phyloP scores from a whole-genome alignment of 768 basidiomycete species.

The Cyclocybe aegerita region DNA sequence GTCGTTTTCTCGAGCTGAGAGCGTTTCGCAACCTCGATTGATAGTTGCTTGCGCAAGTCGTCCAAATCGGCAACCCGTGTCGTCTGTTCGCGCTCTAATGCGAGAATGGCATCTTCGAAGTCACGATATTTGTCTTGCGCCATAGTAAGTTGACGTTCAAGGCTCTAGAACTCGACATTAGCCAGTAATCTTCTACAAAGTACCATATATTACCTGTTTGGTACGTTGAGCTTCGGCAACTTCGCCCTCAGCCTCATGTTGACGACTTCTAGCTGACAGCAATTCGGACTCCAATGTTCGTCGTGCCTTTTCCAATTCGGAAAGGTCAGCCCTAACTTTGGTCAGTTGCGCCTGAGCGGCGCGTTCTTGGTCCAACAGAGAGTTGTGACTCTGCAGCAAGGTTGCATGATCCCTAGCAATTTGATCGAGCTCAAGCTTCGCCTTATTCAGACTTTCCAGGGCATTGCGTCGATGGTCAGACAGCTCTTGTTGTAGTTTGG shows the following conservation, averaged over 20 bases:
- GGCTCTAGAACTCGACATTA: conserved; percentile 40
- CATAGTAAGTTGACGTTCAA: conserved; percentile 74
- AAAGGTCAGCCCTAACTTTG: conserved; percentile 45
- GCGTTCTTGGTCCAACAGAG: conserved; percentile 63
- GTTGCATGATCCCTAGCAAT: conserved; percentile 57
- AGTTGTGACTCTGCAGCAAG: conserved; percentile 59
- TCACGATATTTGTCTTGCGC: conserved; percentile 78
- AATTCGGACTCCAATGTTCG: conserved; percentile 71
- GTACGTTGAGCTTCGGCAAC: conserved; percentile 57
- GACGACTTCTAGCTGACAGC: conserved; percentile 63
- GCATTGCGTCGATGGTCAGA: conserved; percentile 60
- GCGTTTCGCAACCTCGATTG: conserved; percentile 70
- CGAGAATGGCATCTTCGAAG: conserved; percentile 85
- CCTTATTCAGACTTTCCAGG: conserved; percentile 66
- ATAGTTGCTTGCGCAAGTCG: conserved; percentile 66
- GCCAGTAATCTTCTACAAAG: too few species aligned
- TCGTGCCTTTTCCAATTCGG: conserved; percentile 69
- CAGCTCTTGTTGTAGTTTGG: conserved; percentile 64
- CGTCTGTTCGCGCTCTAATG: conserved; percentile 80
- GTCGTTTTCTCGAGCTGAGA: conserved; percentile 70
- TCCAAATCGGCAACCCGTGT: conserved; percentile 75
- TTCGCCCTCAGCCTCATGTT: conserved; percentile 64
- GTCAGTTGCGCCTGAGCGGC: conserved; percentile 48
- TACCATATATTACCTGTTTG: conserved; percentile 61
- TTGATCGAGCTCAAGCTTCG: conserved; percentile 75